phyloP scores from a whole-genome alignment of 2,329 filamentous ascomycete species.

The Penicillium sp. region DNA sequence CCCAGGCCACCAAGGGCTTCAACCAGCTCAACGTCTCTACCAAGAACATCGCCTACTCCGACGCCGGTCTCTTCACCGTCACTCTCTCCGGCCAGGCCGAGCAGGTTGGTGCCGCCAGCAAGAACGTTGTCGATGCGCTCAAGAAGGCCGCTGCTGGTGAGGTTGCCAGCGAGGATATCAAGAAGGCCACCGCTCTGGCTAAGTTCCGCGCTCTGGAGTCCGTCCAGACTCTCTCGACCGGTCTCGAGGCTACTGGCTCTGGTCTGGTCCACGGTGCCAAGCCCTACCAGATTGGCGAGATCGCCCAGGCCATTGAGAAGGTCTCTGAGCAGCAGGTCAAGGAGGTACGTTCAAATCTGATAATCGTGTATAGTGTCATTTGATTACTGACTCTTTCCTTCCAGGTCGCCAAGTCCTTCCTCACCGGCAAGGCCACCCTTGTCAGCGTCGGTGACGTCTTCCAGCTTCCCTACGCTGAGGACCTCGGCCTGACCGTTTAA shows the following conservation, averaged over 20 bases:
- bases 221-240: conserved; percentile 75
- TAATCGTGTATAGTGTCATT: neutral
- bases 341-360: conserved; percentile 64
- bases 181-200: conserved; percentile 88
- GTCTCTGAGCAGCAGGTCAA: conserved; percentile 85
- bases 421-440: conserved; percentile 87
- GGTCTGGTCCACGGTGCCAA: conserved; percentile 80
- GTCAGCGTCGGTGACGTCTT: conserved; percentile 89
- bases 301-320: conserved; percentile 75
- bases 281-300: conserved; percentile 79
- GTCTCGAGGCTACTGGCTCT: conserved; percentile 81
- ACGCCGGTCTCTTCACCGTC: conserved; percentile 86
- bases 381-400: conserved; percentile 29
- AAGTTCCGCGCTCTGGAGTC: conserved; percentile 89
- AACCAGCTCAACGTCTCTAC: conserved; percentile 71
- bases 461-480: conserved; percentile 87
- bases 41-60: conserved; percentile 84
- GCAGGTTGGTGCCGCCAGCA: conserved; percentile 73
- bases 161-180: conserved; percentile 80
- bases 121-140: conserved; percentile 77
- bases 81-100: conserved; percentile 75
- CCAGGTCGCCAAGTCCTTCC: conserved; percentile 83
- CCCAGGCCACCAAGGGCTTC: conserved; percentile 72
- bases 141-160: conserved; percentile 78
- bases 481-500: conserved; percentile 94